phyloP scores from a whole-genome alignment of 805 yeast species.

The Candida parachauliodes region DNA sequence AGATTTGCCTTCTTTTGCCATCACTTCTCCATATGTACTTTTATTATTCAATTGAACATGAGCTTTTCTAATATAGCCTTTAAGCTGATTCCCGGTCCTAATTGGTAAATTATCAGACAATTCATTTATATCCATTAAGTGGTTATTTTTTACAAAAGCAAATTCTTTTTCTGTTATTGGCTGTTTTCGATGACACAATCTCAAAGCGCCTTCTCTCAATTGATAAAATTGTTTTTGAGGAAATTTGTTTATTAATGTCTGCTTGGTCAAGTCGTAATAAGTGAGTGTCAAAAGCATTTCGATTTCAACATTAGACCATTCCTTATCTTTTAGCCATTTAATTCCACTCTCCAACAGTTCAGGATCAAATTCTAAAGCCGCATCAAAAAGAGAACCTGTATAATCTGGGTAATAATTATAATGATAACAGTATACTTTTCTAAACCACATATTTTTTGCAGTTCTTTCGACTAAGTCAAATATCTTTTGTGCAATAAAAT shows the following conservation, averaged over 20 bases:
- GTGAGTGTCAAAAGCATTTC: constrained; percentile 9
- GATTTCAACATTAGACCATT: constrained; percentile 11
- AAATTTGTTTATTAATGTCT: constrained; percentile 12
- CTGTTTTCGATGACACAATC: constrained; percentile 3
- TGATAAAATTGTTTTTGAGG: constrained; percentile 13
- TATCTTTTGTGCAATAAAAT: not conserved
- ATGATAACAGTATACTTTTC: constrained; percentile 1
- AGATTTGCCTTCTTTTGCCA: constrained; percentile 1
- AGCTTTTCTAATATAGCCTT: not conserved
- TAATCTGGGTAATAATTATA: constrained; percentile 2
- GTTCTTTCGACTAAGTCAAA: not conserved
- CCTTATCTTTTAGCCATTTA: not conserved
- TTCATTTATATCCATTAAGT: not conserved
- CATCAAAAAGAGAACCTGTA: constrained; percentile 1
- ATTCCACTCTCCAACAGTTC: not conserved
- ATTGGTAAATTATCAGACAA: constrained; percentile 2
- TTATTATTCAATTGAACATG: not conserved
- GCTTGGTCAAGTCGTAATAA: constrained; percentile 12
- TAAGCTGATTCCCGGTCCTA: not conserved
- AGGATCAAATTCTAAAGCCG: not conserved
- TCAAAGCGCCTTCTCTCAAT: constrained; percentile 6
- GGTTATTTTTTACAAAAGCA: constrained; percentile 12
- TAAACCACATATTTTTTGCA: constrained; percentile 1
- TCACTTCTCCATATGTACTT: not conserved
- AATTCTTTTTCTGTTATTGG: constrained; percentile 8